phyloP scores from a whole-genome alignment of 1,284 basidiomycete species.

The Irpex sp. region DNA sequence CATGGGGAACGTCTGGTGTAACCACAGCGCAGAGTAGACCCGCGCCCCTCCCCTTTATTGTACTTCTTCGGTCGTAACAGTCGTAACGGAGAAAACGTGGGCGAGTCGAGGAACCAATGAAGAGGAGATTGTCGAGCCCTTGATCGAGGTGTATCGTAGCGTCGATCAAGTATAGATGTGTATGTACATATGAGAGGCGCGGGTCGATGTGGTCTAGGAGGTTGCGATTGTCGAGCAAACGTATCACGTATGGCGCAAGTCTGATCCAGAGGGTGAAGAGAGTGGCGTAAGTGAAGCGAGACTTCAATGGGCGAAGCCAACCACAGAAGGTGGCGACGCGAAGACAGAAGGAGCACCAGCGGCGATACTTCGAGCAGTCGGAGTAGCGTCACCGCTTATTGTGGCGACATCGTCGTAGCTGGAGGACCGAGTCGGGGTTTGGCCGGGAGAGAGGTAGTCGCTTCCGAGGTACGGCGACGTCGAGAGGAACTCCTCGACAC shows the following conservation, averaged over 20 bases:
- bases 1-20: neutral
- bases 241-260: neutral
- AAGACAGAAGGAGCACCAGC: conserved; percentile 3
- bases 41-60: neutral
- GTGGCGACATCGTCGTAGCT: conserved; percentile 30
- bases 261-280: neutral
- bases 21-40: neutral
- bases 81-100: neutral
- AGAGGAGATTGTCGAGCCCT: neutral
- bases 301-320: neutral
- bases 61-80: conserved; percentile 1
- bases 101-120: neutral
- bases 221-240: neutral
- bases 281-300: neutral
- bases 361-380: conserved; percentile 20
- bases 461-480: conserved; percentile 19
- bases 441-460: conserved; percentile 20
- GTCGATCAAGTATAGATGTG: neutral
- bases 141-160: neutral
- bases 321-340: neutral
- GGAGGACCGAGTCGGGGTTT: conserved; percentile 26
- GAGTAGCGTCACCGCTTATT: conserved; percentile 26
- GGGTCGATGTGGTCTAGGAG: neutral
- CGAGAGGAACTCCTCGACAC: conserved; percentile 46
- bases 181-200: neutral